Percentiles rank a stretch among this genome's conserved stretches.
Evolutionary conservation across 192 early-diverging fungal genomes (phyloP).

Genomic region (Funneliformis mosseae): DNA sequence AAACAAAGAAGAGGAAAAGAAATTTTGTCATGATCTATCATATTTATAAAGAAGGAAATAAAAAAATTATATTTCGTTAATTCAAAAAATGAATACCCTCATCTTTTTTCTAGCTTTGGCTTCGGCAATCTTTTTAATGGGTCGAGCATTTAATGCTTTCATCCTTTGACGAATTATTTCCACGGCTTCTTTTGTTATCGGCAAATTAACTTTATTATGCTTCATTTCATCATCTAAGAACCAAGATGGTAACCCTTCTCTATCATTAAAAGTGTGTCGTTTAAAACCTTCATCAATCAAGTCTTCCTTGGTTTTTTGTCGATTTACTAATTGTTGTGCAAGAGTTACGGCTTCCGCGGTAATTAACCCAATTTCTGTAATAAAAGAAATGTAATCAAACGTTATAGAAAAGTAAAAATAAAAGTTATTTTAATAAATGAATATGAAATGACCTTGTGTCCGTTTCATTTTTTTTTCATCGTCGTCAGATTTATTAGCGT

Average conservation of each 20-base stretch:
- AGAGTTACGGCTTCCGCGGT: constrained; percentile 92
- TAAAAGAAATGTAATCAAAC: neutral
- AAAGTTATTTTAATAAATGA: neutral
- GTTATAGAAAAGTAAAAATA: neutral
- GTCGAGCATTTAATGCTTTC: constrained; percentile 90
- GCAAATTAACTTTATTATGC: constrained; percentile 87
- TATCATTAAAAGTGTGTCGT: constrained; percentile 86
- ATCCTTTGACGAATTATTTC: constrained; percentile 79
- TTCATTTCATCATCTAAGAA: constrained; percentile 90
- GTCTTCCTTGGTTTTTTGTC: constrained; percentile 74
- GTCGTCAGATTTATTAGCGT: constrained; percentile 63
- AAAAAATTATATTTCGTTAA: neutral
- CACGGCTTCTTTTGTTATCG: constrained; percentile 97
- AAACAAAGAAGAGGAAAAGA: neutral
- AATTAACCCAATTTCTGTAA: constrained; percentile 65
- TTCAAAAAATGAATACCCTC: constrained; percentile 44
- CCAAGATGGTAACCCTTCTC: constrained; percentile 85
- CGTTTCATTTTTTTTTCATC: constrained; percentile 50
- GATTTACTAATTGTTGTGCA: constrained; percentile 80
- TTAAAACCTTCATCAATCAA: constrained; percentile 93
- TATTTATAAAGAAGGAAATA: neutral
- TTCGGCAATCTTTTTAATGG: constrained; percentile 99
- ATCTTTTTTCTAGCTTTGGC: constrained; percentile 97
- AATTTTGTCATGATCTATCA: neutral
- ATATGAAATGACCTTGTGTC: constrained; percentile 50